Percentiles rank a stretch among this genome's conserved stretches.
These are phyloP conservation scores for Alternaria conjuncta DNA, from an alignment of 2,329 filamentous ascomycete genomes.

Conservation along the genomic window DNA sequence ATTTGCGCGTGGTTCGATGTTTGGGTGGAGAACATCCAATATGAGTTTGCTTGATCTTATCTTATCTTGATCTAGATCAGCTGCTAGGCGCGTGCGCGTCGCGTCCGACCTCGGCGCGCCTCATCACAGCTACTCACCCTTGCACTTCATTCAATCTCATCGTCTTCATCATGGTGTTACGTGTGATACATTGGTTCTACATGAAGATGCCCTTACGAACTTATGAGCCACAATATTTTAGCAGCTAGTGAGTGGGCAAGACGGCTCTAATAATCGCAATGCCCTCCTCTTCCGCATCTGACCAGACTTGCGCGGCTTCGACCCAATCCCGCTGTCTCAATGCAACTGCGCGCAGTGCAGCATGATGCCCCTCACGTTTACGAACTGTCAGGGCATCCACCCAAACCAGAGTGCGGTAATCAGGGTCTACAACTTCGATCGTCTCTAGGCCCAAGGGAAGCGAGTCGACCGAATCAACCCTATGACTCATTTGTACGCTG, in stretches of 20 bases:
- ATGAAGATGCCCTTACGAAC: neutral
- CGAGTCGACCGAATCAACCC: neutral
- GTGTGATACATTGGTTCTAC: neutral
- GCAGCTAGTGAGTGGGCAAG: neutral
- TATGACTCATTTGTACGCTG: neutral
- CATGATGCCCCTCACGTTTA: neutral
- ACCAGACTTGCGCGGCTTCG: neutral
- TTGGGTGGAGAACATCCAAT: neutral
- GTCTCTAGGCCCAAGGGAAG: neutral
- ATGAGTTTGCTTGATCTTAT: conserved; percentile 15
- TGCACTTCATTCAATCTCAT: neutral
- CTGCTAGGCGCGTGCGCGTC: neutral
- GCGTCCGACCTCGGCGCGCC: neutral
- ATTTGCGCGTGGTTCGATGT: conserved; percentile 2
- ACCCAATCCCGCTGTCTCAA: neutral
- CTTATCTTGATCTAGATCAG: conserved; percentile 25
- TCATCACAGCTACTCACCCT: neutral
- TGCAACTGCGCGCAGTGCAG: neutral
- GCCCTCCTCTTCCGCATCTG: neutral
- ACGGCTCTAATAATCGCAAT: neutral
- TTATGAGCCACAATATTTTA: neutral
- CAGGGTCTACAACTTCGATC: neutral
- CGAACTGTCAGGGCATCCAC: neutral
- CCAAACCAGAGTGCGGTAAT: neutral
- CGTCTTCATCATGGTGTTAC: neutral